Evolutionary conservation across 768 basidiomycete species (phyloP), one percentile per base, ranked within the genome.

Genomic region (Pisolithus microcarpus): DNA sequence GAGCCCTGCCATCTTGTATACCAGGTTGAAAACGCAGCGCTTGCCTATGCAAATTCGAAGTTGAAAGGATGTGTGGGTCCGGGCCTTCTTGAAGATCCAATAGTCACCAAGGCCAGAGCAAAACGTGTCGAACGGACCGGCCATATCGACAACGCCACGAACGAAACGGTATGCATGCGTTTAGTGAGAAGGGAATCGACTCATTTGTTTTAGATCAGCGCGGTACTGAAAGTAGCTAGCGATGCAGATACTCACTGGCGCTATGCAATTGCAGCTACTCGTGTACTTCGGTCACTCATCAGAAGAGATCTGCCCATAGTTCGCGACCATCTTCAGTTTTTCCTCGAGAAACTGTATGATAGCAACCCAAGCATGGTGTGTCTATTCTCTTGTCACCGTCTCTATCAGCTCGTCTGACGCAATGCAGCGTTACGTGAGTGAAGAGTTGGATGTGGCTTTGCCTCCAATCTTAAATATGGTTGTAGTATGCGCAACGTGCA

Each of bases 181-280:
- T 38, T 21, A n/a, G 11, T 11, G 36, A 31, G 40, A 11, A 31
- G 18, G 54, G 34, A 21, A 36, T 47, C 43, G 11, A 36, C 23
- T 46, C 18, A 46, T 10, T 31, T 11, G 45, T 30, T 51, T 45
- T 56, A 38, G 37, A 58, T 78, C 78, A 72, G 67, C 4, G 42
- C 52, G 2, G 52, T 55, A 40, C 65, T 87, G 30, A 72, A 76
- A 26, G 74, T 87, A 36, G 87, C 79, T 1, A 73, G 78, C 19
- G 78, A 80, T 24, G 57, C 76, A 3, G 66, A 71, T 15, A 90
- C 85, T 5, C 89, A 92, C 61, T 91, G 89, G 89, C 77, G 81
- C 50, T 92, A 92, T 61, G 70, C 73, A 6, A 84, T 89, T 38
- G 79, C 81, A 36, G 85, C 87, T 9, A 72, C 82, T 26, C 74